Base-by-base conservation (phyloP, 2,329 filamentous ascomycete genomes). In the Paraphaeosphaeria minitans region DNA sequence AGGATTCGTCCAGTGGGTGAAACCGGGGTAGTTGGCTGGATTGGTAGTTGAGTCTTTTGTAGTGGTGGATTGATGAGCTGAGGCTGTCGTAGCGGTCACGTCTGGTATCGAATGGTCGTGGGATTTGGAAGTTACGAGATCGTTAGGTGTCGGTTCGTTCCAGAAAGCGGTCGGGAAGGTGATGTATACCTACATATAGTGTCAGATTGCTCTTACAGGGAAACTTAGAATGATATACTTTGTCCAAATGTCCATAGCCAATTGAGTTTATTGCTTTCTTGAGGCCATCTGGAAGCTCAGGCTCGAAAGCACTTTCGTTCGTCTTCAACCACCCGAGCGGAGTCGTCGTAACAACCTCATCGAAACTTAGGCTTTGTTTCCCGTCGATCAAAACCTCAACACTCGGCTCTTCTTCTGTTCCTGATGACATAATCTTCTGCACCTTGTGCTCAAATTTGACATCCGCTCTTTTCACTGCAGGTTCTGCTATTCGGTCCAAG, bases 101-200 rank as follows among this genome's bases (percentile, higher is more conserved):
- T 79, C 79, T 31, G 78, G 74, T 6, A 66, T 37, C 22, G 68
- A 58, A 8, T 56, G 57, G 22, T 67, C 60, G 9, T 58, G 63
- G 7, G 58, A 47, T 24, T 56, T 29, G 31, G 52, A 2, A 31
- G 22, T 43, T 27, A 19, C 7, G 47, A 41, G 27, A 35, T 48
- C 24, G 41, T 42, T 22, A n/a, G 61, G 16, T 4, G 42, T 14
- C 4, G 63, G 55, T 16, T 58, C 50, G 41, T 86, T 79, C 92
- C 93, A 96, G 73, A 93, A 96, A 0, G 92, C 87, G 12, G 77
- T 80, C 0, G 89, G 87, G 66, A 96, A 96, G 39, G 84, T 89
- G 60, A 80, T 76, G 66, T 80, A 80, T 42, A 78, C 72, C 75
- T 77, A 41, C 1, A 22, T 16, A 22, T 16, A 22, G 52, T n/a